phyloP scores from a whole-genome alignment of 108 stramenopile species.

The Skeletonema tropicum region DNA sequence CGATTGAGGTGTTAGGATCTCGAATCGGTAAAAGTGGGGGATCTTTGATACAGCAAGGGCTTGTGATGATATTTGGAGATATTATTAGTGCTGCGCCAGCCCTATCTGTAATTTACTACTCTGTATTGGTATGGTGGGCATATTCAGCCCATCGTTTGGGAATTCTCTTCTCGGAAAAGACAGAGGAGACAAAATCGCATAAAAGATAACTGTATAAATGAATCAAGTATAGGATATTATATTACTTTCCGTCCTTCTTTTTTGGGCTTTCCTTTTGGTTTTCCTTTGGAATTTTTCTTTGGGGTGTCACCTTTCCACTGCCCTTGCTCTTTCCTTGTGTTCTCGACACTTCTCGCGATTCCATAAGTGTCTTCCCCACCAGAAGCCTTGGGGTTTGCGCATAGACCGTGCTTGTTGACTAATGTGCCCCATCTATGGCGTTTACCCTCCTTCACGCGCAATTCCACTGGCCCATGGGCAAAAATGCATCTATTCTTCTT shows the following conservation, averaged over 20 bases:
- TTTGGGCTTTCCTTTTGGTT: conserved; percentile 25
- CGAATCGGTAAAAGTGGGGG: conserved; percentile 96
- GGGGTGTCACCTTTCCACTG: conserved; percentile 65
- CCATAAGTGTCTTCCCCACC: conserved; percentile 94
- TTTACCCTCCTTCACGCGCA: conserved; percentile 93
- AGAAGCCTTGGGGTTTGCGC: conserved; percentile 78
- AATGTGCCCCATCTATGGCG: conserved; percentile 90
- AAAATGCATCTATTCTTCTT: conserved; percentile 93
- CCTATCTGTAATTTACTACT: conserved; percentile 83
- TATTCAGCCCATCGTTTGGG: conserved; percentile 76
- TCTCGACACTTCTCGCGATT: conserved; percentile 77
- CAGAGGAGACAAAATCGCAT: conserved; percentile 30
- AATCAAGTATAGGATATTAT: neutral
- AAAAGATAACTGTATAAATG: conserved; percentile 6
- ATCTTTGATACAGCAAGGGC: conserved; percentile 90
- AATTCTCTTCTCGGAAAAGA: conserved; percentile 59
- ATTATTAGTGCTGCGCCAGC: conserved; percentile 90
- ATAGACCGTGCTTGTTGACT: conserved; percentile 79
- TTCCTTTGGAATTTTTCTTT: conserved; percentile 30
- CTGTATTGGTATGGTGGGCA: conserved; percentile 81
- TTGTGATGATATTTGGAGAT: conserved; percentile 91
- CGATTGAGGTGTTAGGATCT: conserved; percentile 95
- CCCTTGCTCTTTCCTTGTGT: conserved; percentile 76
- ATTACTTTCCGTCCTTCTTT: conserved; percentile 13
- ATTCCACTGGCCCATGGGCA: conserved; percentile 93